Percentiles rank a stretch among this genome's conserved stretches.
phyloP scores from a whole-genome alignment of 495 filamentous ascomycete genomes.

The Aspergillus funiculosus region DNA sequence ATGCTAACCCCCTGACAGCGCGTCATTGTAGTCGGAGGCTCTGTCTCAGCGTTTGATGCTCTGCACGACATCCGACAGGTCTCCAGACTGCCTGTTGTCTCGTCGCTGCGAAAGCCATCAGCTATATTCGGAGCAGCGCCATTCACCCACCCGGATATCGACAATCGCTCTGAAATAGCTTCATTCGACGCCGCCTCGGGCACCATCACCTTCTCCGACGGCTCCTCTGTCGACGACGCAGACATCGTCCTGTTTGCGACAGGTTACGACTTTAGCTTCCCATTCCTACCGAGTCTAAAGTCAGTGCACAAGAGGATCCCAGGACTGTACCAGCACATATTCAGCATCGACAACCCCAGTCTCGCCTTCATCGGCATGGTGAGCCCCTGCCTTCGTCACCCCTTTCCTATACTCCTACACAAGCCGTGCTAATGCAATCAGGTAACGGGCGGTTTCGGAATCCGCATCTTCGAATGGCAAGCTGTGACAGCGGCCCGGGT shows the following conservation, averaged over 20 bases:
- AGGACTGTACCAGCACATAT: slow-evolving; percentile 17
- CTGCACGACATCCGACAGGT: background rate
- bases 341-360: slow-evolving; percentile 13
- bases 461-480: slow-evolving; percentile 47
- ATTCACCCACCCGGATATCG: slow-evolving; percentile 6
- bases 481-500: slow-evolving; percentile 40
- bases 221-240: slow-evolving; percentile 27
- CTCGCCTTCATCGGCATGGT: slow-evolving; percentile 14
- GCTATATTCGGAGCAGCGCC: slow-evolving; percentile 5
- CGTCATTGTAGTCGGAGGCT: slow-evolving; percentile 17
- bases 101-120: background rate
- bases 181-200: background rate
- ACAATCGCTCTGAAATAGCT: background rate
- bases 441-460: slow-evolving; percentile 27
- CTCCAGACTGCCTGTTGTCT: background rate
- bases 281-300: slow-evolving; percentile 8
- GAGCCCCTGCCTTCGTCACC: background rate
- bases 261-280: slow-evolving; percentile 25
- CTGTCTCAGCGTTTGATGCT: slow-evolving; percentile 15
- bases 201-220: slow-evolving; percentile 31
- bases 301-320: slow-evolving; percentile 11
- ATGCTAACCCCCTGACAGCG: too few species aligned
- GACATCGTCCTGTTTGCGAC: slow-evolving; percentile 36
- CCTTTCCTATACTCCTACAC: background rate
- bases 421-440: background rate